Evolutionary conservation across 345 rosid species (phyloP).

Genomic region (Hibiscus tridactylites): DNA sequence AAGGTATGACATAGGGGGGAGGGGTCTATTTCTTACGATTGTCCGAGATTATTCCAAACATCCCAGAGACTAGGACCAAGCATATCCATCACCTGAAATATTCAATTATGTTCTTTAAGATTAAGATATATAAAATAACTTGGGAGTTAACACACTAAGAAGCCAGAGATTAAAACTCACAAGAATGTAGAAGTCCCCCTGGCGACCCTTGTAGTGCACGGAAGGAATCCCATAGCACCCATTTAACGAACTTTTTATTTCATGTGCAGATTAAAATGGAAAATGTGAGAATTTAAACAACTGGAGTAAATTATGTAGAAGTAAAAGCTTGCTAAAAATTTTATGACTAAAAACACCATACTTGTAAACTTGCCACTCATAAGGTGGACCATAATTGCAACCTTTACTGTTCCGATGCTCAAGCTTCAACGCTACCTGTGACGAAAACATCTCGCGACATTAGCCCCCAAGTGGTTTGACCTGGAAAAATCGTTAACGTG

Average conservation of each 20-base stretch:
- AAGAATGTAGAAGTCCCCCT: conserved; percentile 90
- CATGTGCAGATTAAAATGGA: background rate
- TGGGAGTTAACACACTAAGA: background rate
- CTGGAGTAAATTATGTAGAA: background rate
- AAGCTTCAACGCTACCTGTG: conserved; percentile 88
- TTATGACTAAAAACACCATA: conserved; percentile 14
- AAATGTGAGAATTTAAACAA: background rate
- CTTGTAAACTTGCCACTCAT: conserved; percentile 98
- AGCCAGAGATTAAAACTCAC: conserved; percentile 33
- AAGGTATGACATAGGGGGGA: background rate
- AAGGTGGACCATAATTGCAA: conserved; percentile 91
- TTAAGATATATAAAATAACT: background rate
- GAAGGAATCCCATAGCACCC: conserved; percentile 84
- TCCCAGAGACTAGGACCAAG: conserved; percentile 99
- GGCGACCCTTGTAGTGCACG: conserved; percentile 85
- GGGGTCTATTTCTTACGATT: conserved; percentile 43
- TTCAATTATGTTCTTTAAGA: conserved; percentile 3
- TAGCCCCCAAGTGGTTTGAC: conserved; percentile 6
- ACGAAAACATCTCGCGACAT: conserved; percentile 7
- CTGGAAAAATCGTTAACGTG: background rate
- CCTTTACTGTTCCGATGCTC: conserved; percentile 96
- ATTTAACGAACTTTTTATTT: conserved; percentile 41
- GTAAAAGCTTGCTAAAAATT: background rate
- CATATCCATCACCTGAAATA: conserved; percentile 91
- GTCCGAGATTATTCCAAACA: conserved; percentile 77